Evolutionary conservation across 495 filamentous ascomycete genomes (phyloP).

Genomic region (Penicillium fimorum): DNA sequence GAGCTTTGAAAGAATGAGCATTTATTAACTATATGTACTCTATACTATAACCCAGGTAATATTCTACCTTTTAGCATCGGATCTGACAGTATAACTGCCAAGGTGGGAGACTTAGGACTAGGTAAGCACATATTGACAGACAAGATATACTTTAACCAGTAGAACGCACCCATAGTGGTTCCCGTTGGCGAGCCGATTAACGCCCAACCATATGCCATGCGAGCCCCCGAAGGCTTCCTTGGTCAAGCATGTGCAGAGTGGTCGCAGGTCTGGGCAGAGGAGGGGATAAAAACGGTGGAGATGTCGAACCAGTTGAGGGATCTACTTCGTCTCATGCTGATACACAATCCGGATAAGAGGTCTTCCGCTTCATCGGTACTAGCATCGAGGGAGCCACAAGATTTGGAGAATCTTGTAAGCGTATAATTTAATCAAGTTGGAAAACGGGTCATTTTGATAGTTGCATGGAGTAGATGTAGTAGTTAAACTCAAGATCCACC

Average conservation of each 20-base stretch:
- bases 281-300: neutral
- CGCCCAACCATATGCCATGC: slow-evolving; percentile 3
- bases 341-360: neutral
- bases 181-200: neutral
- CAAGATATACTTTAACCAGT: neutral
- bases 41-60: neutral
- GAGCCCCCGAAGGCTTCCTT: neutral
- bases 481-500: neutral
- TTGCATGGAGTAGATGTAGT: neutral
- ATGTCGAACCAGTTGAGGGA: neutral
- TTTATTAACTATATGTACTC: slow-evolving; percentile 1
- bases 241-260: neutral
- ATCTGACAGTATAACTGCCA: neutral
- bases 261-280: neutral
- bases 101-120: neutral
- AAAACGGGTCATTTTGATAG: no score
- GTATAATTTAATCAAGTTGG: no score
- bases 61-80: neutral
- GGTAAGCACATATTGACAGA: neutral
- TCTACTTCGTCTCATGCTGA: neutral
- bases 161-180: neutral
- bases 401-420: neutral
- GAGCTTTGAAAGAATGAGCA: neutral
- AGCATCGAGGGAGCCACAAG: neutral
- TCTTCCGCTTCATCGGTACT: neutral